Conservation (phyloP, 176 grass and related monocot species). For the Bothriochloa decipiens region DNA sequence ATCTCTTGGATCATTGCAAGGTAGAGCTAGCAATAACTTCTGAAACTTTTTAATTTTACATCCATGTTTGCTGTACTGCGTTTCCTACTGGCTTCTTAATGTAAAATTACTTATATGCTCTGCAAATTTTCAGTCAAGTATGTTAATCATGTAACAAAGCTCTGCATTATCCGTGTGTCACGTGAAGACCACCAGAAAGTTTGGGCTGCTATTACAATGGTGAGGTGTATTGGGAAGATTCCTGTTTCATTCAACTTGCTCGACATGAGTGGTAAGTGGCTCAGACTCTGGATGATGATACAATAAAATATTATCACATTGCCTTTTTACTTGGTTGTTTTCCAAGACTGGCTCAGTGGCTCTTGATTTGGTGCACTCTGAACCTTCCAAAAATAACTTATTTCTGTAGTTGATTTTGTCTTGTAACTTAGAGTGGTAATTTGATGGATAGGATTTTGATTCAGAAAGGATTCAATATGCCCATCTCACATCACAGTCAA, state of each 20-base stretch:
- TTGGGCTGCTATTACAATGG: constrained; percentile 73
- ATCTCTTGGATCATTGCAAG: constrained; percentile 74
- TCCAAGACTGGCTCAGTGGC: no score
- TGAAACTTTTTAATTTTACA: background rate
- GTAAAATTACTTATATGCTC: background rate
- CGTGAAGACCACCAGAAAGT: constrained; percentile 75
- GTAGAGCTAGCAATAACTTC: constrained; percentile 30
- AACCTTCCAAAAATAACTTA: no score
- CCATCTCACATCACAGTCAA: background rate
- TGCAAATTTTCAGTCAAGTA: constrained; percentile 68
- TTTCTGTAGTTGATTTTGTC: no score
- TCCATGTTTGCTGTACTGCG: background rate
- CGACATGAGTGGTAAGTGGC: constrained; percentile 72
- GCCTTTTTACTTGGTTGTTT: no score
- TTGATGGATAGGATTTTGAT: no score
- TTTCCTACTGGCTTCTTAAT: background rate
- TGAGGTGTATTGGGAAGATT: constrained; percentile 62
- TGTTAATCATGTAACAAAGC: constrained; percentile 69
- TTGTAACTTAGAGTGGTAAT: no score
- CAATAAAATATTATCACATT: no score
- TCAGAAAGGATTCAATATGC: background rate
- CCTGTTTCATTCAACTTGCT: constrained; percentile 70
- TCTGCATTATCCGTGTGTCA: constrained; percentile 69
- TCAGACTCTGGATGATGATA: background rate
- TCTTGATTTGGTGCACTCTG: no score